These are phyloP conservation scores for Vanderwaltozyma yarrowii DNA, from an alignment of 805 yeast genomes.

Conservation along the genomic window DNA sequence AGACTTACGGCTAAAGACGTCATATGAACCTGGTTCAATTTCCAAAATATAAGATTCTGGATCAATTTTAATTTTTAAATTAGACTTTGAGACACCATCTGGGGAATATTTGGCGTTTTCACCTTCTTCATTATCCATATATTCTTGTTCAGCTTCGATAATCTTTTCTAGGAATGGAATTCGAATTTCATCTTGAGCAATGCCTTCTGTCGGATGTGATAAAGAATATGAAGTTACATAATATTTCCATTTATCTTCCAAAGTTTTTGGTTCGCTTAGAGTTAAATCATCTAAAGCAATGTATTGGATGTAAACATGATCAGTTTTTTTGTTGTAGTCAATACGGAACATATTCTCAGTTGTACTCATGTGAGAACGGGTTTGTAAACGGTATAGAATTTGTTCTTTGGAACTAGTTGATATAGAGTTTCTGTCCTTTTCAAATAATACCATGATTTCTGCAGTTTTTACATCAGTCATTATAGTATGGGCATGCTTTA, in stretches of 20 bases:
- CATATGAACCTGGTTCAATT: constrained; percentile 71
- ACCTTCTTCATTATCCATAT: constrained; percentile 29
- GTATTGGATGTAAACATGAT: constrained; percentile 61
- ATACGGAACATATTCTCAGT: constrained; percentile 93
- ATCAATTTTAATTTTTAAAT: constrained; percentile 68
- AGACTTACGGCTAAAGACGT: constrained; percentile 60
- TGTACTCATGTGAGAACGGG: constrained; percentile 65
- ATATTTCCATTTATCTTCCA: constrained; percentile 84
- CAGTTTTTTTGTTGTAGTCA: constrained; percentile 46
- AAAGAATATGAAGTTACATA: constrained; percentile 86
- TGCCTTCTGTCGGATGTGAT: constrained; percentile 97
- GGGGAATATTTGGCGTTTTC: constrained; percentile 17
- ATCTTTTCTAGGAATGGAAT: constrained; percentile 68
- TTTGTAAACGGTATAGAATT: constrained; percentile 82
- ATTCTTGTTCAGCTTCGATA: constrained; percentile 45
- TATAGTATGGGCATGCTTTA: constrained; percentile 80
- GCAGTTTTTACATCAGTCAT: constrained; percentile 71
- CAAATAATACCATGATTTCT: constrained; percentile 73
- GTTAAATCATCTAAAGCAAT: constrained; percentile 86
- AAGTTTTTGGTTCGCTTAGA: constrained; percentile 53
- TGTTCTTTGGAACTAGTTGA: constrained; percentile 75
- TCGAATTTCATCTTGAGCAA: constrained; percentile 62
- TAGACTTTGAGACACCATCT: constrained; percentile 58
- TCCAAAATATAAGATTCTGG: constrained; percentile 69
- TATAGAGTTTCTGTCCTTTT: constrained; percentile 57